phyloP scores from a whole-genome alignment of 164 flowering plant species.

The Aristolochia californica region DNA sequence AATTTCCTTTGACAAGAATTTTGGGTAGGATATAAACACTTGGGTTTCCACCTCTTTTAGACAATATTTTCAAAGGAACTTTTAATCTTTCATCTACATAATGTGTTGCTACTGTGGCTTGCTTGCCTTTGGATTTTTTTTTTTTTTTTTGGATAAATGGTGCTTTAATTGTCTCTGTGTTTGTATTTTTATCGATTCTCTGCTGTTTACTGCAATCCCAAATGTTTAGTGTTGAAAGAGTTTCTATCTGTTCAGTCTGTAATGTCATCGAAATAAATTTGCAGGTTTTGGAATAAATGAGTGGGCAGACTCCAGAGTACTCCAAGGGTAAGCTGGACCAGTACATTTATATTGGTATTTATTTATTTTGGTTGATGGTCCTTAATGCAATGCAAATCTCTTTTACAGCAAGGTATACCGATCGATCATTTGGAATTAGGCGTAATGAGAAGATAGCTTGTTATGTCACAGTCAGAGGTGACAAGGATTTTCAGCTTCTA shows the following conservation, averaged over 20 bases:
- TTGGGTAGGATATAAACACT: not conserved
- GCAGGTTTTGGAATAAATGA: conserved; percentile 12
- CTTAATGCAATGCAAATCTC: not conserved
- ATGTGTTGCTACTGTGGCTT: not conserved
- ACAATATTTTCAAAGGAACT: not conserved
- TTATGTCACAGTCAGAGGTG: conserved; percentile 12
- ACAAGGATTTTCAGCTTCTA: conserved; percentile 38
- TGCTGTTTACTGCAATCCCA: not conserved
- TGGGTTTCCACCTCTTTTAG: not conserved
- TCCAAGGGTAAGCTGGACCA: conserved; percentile 4
- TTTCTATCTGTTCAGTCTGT: not conserved
- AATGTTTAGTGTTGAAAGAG: not conserved
- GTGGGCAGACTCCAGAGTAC: conserved; percentile 11
- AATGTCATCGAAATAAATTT: not conserved
- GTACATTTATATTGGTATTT: not conserved
- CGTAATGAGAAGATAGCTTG: conserved; percentile 13
- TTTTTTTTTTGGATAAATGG: not conserved
- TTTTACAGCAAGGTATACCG: conserved; percentile 10
- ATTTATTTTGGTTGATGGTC: not conserved
- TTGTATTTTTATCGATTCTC: not conserved
- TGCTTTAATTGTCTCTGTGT: not conserved
- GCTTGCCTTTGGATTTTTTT: not conserved
- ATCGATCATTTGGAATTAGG: conserved; percentile 10
- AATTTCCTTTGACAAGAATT: not conserved
- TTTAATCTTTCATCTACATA: not conserved